Evolutionary conservation across 352 stramenopile species (phyloP), one percentile per base, ranked within the genome.

Genomic region (Globisporangium lucens): DNA sequence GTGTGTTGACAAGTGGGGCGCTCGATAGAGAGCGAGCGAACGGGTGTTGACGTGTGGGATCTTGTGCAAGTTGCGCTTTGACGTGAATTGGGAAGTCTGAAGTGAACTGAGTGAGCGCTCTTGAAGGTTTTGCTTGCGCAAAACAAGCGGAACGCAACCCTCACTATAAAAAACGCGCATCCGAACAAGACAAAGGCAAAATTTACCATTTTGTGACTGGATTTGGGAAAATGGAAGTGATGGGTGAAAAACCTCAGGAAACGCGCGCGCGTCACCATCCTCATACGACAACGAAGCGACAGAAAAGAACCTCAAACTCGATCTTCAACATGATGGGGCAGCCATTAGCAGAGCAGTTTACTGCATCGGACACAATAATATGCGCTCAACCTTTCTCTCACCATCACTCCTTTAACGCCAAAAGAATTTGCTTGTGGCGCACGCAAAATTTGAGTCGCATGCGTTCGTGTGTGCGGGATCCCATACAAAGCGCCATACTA

Each of bases 361-460:
- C 43, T 10, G 17, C 20, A 51, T 4, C 4, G 17, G 43, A 51
- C 43, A 51, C 6, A 51, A 51, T 24, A 51, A 51, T 51, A 10
- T 3, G 2, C 6, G 5, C 6, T n/a, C 15, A 22, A 6, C 4
- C 17, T n/a, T 24, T 51, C 43, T 51, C 43, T 51, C 43, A 51
- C 43, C 43, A 51, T 51, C 43, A 51, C 43, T 51, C 43, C 43
- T 22, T 51, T 17, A 35, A 8, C 5, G 24, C 43, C 60, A 57
- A 65, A 65, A 65, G 60, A 65, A 65, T 65, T 65, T 65, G 60
- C 60, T 56, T 65, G 60, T 65, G 60, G 49, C 27, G 27, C 4
- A 33, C 30, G 30, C 30, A 20, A 3, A 9, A 9, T 46, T 46
- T 46, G 38, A 46, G 12, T 20, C 38, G 12, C 7, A 4, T 41